A percentile compares a stretch with the other conserved stretches of the same genome.
Conservation (phyloP, 768 basidiomycete genomes). For the Baorangia bicolor region DNA sequence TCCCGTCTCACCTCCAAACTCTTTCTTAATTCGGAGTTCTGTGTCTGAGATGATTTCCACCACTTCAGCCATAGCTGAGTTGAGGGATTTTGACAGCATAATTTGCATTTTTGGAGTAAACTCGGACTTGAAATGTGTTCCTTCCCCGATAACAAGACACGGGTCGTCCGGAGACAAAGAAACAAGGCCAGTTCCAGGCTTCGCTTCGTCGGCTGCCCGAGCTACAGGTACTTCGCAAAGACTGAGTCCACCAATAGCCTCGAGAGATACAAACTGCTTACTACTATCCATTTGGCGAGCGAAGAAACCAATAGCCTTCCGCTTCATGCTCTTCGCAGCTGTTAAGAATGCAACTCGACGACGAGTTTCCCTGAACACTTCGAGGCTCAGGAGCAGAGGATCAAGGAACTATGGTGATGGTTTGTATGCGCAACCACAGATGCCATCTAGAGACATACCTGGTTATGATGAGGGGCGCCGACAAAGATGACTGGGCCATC, state of each 20-base stretch:
- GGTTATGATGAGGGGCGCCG: slow-evolving; percentile 90
- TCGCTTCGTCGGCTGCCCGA: slow-evolving; percentile 86
- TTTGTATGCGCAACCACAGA: slow-evolving; percentile 12
- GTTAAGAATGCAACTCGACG: slow-evolving; percentile 84
- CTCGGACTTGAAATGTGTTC: slow-evolving; percentile 73
- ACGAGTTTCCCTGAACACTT: slow-evolving; percentile 81
- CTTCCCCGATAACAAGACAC: slow-evolving; percentile 76
- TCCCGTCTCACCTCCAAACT: slow-evolving; percentile 80
- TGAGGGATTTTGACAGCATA: slow-evolving; percentile 77
- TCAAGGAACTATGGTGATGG: slow-evolving; percentile 75
- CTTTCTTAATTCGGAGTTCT: slow-evolving; percentile 77
- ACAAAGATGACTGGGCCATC: slow-evolving; percentile 93
- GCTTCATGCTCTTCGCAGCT: slow-evolving; percentile 85
- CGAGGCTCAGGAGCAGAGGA: slow-evolving; percentile 77
- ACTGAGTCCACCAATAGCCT: slow-evolving; percentile 7
- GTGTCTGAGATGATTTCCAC: slow-evolving; percentile 88
- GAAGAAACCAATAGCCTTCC: slow-evolving; percentile 77
- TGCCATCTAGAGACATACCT: slow-evolving; percentile 45
- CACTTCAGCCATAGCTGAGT: slow-evolving; percentile 79
- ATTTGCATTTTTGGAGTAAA: slow-evolving; percentile 81
- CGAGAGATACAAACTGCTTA: slow-evolving; percentile 37
- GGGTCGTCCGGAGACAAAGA: slow-evolving; percentile 74
- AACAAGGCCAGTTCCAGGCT: slow-evolving; percentile 70
- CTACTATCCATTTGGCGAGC: slow-evolving; percentile 85
- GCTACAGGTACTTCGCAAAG: slow-evolving; percentile 76